Conservation (phyloP, 2,329 filamentous ascomycete species). For the Corynespora cassiicola region DNA sequence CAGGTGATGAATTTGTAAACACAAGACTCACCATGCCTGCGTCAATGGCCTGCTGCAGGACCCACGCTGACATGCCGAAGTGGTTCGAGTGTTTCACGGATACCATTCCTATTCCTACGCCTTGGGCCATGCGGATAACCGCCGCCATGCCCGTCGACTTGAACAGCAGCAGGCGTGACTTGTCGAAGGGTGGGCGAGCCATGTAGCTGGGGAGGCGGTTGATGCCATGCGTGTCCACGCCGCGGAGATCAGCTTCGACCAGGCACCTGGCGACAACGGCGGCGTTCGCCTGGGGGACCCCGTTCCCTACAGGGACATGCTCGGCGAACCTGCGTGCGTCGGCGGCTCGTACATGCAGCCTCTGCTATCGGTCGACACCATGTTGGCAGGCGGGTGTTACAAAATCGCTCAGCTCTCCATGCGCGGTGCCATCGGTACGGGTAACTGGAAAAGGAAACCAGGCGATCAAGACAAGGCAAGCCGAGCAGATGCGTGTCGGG, state of each 20-base stretch:
- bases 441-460: too few species aligned
- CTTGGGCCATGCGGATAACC: slow-evolving; percentile 69
- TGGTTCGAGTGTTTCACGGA: slow-evolving; percentile 78
- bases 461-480: too few species aligned
- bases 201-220: slow-evolving; percentile 80
- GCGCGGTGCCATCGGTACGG: too few species aligned
- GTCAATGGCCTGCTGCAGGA: slow-evolving; percentile 77
- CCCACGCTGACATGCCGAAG: slow-evolving; percentile 81
- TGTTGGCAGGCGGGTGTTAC: too few species aligned
- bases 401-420: too few species aligned
- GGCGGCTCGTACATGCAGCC: slow-evolving; percentile 5
- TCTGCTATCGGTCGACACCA: too few species aligned
- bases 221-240: slow-evolving; percentile 78
- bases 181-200: slow-evolving; percentile 63
- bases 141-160: slow-evolving; percentile 69
- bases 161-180: slow-evolving; percentile 72
- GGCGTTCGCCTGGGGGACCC: slow-evolving; percentile 65
- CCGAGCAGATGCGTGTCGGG: too few species aligned
- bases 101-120: slow-evolving; percentile 76
- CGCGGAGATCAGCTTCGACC: slow-evolving; percentile 75
- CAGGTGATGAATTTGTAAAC: slow-evolving; percentile 68
- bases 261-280: slow-evolving; percentile 70
- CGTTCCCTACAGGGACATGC: slow-evolving; percentile 64
- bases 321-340: slow-evolving; percentile 51
- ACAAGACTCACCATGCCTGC: slow-evolving; percentile 65